phyloP scores from a whole-genome alignment of 139 green algal genomes.

The Closterium sp. region DNA sequence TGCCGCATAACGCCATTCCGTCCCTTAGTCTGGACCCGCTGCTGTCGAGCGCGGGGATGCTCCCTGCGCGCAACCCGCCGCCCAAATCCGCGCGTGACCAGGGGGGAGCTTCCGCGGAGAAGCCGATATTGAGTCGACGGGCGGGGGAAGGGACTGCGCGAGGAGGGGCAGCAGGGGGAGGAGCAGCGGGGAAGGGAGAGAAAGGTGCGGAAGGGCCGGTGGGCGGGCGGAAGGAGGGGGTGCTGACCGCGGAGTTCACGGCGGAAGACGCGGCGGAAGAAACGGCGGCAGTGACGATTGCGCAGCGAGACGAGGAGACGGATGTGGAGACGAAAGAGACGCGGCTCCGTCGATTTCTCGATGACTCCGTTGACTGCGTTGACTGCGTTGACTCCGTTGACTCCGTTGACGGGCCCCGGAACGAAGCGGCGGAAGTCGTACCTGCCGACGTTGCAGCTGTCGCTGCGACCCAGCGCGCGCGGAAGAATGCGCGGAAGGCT shows the following conservation, averaged over 20 bases:
- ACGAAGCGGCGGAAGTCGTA: background rate
- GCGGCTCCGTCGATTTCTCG: background rate
- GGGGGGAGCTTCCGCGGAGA: background rate
- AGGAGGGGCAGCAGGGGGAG: background rate
- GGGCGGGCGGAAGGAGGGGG: background rate
- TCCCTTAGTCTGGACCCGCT: background rate
- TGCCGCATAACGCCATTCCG: background rate
- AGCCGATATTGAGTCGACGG: background rate
- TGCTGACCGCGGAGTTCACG: background rate
- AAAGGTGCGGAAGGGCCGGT: background rate
- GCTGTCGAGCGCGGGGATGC: background rate
- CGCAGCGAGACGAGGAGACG: background rate
- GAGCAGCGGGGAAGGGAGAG: background rate
- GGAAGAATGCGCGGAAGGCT: background rate
- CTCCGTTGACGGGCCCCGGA: background rate
- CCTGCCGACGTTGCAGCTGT: too few species aligned
- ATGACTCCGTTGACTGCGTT: background rate
- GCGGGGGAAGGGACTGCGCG: background rate
- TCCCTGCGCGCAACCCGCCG: background rate
- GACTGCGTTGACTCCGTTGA: background rate
- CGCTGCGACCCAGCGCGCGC: background rate
- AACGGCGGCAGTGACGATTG: background rate
- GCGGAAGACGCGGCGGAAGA: background rate
- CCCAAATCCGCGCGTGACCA: background rate
- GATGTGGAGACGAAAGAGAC: background rate